Conservation (phyloP, 371 early-diverging fungal species). For the Zychaea mexicana region DNA sequence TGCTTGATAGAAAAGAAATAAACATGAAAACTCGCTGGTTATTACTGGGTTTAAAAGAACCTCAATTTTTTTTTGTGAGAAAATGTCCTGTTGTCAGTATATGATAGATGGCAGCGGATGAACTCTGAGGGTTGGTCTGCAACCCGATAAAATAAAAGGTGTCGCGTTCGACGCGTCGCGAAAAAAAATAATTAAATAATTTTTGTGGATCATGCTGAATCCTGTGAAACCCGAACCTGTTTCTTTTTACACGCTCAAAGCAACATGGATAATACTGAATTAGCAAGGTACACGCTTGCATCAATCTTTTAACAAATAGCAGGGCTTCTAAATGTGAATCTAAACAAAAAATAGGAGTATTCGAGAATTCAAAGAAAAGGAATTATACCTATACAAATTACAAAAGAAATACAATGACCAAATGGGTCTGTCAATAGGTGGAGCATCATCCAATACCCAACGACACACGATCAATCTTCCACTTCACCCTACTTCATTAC, state of each 20-base stretch:
- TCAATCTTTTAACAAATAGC: not conserved
- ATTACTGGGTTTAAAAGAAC: not conserved
- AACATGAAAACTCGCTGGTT: not conserved
- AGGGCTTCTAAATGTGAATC: too few relatives aligned
- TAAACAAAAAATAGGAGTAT: constrained; percentile 1
- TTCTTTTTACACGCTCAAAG: not conserved
- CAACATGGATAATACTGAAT: not conserved
- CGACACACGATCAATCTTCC: not conserved
- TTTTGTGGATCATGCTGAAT: too few relatives aligned
- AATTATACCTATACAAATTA: not conserved
- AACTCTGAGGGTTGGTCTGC: too few relatives aligned
- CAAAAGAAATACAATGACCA: constrained; percentile 6
- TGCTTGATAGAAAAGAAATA: constrained; percentile 38
- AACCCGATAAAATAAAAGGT: too few relatives aligned
- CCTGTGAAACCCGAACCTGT: not conserved
- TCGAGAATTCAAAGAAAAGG: constrained; percentile 2
- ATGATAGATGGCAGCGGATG: too few relatives aligned
- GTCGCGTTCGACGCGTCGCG: not conserved
- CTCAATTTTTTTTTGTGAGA: not conserved
- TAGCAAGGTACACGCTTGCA: not conserved
- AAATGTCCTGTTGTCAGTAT: not conserved
- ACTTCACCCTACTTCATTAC: constrained; percentile 7
- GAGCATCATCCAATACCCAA: not conserved
- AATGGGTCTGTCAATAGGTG: not conserved
- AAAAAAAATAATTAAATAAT: too few relatives aligned